Evolutionary conservation across 1,139 yeast species (phyloP).

Genomic region (Pichia sp.): DNA sequence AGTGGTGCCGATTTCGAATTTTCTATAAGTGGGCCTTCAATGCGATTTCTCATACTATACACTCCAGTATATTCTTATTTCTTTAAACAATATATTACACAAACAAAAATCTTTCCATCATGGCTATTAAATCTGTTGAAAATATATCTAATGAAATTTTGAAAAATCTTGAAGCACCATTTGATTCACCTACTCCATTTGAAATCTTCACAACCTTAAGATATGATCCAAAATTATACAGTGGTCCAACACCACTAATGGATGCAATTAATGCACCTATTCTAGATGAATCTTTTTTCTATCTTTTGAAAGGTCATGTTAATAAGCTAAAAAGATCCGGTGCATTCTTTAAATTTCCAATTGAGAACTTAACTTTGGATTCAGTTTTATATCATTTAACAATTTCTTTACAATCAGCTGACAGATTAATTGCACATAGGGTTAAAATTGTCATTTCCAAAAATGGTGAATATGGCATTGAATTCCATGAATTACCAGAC

Average conservation of each 20-base stretch:
- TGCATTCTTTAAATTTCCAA: slow-evolving; percentile 46
- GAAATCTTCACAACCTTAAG: slow-evolving; percentile 62
- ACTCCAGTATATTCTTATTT: no score
- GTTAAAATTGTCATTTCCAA: slow-evolving; percentile 49
- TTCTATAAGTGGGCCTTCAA: no score
- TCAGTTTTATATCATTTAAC: slow-evolving; percentile 41
- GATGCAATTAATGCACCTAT: slow-evolving; percentile 29
- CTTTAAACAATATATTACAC: no score
- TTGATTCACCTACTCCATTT: slow-evolving; percentile 28
- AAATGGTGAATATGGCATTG: slow-evolving; percentile 46
- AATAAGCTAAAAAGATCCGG: slow-evolving; percentile 51
- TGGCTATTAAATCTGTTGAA: not conserved
- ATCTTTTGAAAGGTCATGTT: slow-evolving; percentile 58
- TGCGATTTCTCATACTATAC: no score
- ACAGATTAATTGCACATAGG: slow-evolving; percentile 42
- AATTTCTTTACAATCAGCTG: slow-evolving; percentile 33
- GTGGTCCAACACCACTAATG: slow-evolving; percentile 12
- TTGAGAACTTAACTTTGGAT: slow-evolving; percentile 36
- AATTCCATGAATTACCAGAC: slow-evolving; percentile 33
- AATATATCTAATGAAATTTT: not conserved
- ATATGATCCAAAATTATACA: slow-evolving; percentile 55
- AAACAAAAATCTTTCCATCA: no score
- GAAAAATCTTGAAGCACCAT: not conserved
- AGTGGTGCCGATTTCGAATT: no score
- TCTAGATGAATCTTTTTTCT: slow-evolving; percentile 38